Percentiles rank a stretch among this genome's conserved stretches.
These are phyloP conservation scores for Geotrichum citri-aurantii DNA, from an alignment of 1,139 yeast species.

Conservation along the genomic window DNA sequence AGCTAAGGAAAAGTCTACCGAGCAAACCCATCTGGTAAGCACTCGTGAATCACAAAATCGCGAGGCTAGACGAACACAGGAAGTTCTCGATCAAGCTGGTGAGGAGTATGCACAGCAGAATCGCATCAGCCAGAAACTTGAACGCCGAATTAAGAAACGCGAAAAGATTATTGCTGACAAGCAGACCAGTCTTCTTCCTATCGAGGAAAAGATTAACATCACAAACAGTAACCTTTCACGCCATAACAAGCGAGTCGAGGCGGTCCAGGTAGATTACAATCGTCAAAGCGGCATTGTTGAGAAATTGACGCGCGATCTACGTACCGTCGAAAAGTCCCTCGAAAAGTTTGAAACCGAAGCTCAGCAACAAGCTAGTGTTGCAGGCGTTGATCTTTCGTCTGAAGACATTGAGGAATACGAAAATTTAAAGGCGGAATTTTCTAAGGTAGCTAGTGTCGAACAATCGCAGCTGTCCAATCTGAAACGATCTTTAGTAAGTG, in stretches of 20 bases:
- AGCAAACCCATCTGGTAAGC: constrained; percentile 11
- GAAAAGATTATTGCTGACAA: constrained; percentile 42
- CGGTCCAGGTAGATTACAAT: constrained; percentile 47
- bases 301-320: constrained; percentile 45
- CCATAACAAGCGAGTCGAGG: constrained; percentile 49
- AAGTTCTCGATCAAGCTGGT: constrained; percentile 17
- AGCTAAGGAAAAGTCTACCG: constrained; percentile 7
- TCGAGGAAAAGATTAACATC: constrained; percentile 50
- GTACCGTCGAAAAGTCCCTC: constrained; percentile 43
- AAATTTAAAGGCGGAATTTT: constrained; percentile 49
- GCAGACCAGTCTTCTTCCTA: constrained; percentile 50
- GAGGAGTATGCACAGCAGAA: constrained; percentile 42
- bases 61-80: constrained; percentile 19
- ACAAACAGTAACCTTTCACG: constrained; percentile 45
- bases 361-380: constrained; percentile 30
- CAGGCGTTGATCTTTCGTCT: constrained; percentile 39
- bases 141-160: constrained; percentile 39
- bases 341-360: constrained; percentile 43
- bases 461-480: constrained; percentile 29
- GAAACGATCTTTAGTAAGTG: constrained; percentile 28
- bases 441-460: constrained; percentile 28
- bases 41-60: constrained; percentile 27
- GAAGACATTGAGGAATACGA: constrained; percentile 60
- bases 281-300: constrained; percentile 47
- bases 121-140: constrained; percentile 41